Base-by-base conservation (phyloP, 495 filamentous ascomycete species). In the Evernia prunastri region DNA sequence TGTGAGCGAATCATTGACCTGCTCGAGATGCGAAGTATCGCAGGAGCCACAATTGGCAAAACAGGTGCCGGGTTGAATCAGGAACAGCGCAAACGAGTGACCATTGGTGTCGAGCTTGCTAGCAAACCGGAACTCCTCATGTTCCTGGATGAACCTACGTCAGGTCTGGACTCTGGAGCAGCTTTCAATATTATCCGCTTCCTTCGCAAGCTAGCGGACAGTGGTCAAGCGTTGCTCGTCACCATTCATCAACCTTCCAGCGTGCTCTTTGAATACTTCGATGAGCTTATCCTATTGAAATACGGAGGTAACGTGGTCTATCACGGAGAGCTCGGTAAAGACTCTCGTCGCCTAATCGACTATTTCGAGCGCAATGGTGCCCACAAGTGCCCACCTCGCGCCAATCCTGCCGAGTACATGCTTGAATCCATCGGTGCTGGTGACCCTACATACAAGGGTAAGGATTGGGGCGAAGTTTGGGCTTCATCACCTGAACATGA, bases 171-270 rank as follows among this genome's bases (percentile, higher is more conserved):
- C 72, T 86, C 84, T 47, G 90, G 92, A 70, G 86, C 83, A 62
- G 88, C 92, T 5, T 96, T 90, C 78, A 92, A 92, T 65, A 96
- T 96, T 65, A 85, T 96, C 18, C 86, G 89, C 56, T 96, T 96
- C 80, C 74, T 96, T 58, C 86, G 86, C 57, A 96, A 95, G 76
- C 81, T 96, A 13, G 86, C 91, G 1, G 84, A 82, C 1, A 85
- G 86, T 45, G 92, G 92, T 2, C 91, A 96, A 69, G 91, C 92
- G 23, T 90, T 96, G 71, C 82, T 96, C 2, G 91, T 89, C 74
- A 96, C 92, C 0, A 97, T 96, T 67, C 92, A 96, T 73, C 92
- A 97, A 68, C 92, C 92, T 5, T 70, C 20, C 70, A 85, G 89
- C 5, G 87, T 89, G 0, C 80, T 97, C 0, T 96, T 97, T 67